A percentile compares a stretch with the other conserved stretches of the same genome.
Evolutionary conservation across 1,139 yeast genomes (phyloP).

Genomic region (Pichia sp.): DNA sequence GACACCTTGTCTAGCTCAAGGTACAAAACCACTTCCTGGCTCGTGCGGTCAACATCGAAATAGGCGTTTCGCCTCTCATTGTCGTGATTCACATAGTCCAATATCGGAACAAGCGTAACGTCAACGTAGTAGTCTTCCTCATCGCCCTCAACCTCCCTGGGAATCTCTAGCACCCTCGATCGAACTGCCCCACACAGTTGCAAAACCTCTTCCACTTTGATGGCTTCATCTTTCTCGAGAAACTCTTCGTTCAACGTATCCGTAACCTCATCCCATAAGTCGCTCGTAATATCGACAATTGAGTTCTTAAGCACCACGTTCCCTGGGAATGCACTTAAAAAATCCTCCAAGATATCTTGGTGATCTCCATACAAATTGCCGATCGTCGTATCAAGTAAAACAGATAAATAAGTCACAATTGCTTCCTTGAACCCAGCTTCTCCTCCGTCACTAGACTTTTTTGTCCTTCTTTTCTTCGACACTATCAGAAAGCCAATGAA

Average conservation of each 20-base stretch:
- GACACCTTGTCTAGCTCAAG: constrained; percentile 23
- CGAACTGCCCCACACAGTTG: constrained; percentile 48
- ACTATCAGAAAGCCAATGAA: constrained; percentile 25
- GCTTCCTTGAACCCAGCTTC: neutral
- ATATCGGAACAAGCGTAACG: constrained; percentile 56
- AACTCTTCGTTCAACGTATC: constrained; percentile 19
- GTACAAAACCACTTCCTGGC: constrained; percentile 43
- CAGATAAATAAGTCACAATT: constrained; percentile 27
- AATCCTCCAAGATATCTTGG: constrained; percentile 27
- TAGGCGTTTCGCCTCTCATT: constrained; percentile 43
- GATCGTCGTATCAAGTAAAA: constrained; percentile 26
- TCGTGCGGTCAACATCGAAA: constrained; percentile 55
- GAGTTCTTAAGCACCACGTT: constrained; percentile 20
- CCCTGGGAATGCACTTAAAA: constrained; percentile 24
- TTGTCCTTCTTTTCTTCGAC: constrained; percentile 7
- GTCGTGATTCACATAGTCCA: constrained; percentile 65
- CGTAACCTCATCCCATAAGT: constrained; percentile 21
- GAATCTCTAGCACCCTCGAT: constrained; percentile 62
- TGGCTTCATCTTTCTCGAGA: neutral
- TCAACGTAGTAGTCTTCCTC: constrained; percentile 42
- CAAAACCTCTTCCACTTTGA: constrained; percentile 18
- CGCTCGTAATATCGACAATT: constrained; percentile 18
- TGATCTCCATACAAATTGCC: constrained; percentile 28
- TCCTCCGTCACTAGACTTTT: neutral
- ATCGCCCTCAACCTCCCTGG: constrained; percentile 33